A percentile compares a stretch with the other conserved stretches of the same genome.
Evolutionary conservation across 2,329 filamentous ascomycete genomes (phyloP).

Genomic region (Fusarium verticillioides): DNA sequence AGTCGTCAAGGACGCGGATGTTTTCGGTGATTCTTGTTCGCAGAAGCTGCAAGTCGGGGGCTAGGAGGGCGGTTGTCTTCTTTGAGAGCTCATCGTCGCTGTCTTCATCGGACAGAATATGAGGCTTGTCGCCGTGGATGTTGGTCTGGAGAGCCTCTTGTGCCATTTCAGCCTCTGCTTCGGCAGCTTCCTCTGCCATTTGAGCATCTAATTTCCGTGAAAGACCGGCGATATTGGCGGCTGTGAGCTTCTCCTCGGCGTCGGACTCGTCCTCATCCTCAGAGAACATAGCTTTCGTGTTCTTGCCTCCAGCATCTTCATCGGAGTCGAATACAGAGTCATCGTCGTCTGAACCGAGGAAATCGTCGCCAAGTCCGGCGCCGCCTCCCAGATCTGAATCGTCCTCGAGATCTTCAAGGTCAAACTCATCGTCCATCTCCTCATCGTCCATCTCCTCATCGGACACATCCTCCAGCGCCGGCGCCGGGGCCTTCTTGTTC

Average conservation of each 20-base stretch:
- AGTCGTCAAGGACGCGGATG: constrained; percentile 89
- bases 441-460: constrained; percentile 55
- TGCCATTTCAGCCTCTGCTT: constrained; percentile 86
- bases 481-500: constrained; percentile 50
- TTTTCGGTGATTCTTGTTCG: constrained; percentile 92
- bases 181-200: constrained; percentile 80
- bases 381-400: constrained; percentile 52
- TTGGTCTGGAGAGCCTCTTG: constrained; percentile 92
- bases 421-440: constrained; percentile 51
- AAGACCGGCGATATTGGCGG: constrained; percentile 94
- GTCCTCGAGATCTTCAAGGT: constrained; percentile 61
- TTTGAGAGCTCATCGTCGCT: constrained; percentile 69
- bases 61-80: constrained; percentile 73
- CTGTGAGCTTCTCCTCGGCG: constrained; percentile 88
- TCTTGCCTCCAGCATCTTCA: constrained; percentile 63
- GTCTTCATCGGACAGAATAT: constrained; percentile 71
- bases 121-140: constrained; percentile 80
- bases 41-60: constrained; percentile 90
- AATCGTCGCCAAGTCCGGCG: constrained; percentile 65
- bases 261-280: constrained; percentile 93
- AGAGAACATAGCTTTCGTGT: constrained; percentile 79
- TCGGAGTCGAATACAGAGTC: constrained; percentile 79
- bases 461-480: constrained; percentile 58
- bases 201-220: constrained; percentile 85
- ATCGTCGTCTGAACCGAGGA: constrained; percentile 66